phyloP scores from a whole-genome alignment of 345 rosid species.

The Pugionium dolabratum region DNA sequence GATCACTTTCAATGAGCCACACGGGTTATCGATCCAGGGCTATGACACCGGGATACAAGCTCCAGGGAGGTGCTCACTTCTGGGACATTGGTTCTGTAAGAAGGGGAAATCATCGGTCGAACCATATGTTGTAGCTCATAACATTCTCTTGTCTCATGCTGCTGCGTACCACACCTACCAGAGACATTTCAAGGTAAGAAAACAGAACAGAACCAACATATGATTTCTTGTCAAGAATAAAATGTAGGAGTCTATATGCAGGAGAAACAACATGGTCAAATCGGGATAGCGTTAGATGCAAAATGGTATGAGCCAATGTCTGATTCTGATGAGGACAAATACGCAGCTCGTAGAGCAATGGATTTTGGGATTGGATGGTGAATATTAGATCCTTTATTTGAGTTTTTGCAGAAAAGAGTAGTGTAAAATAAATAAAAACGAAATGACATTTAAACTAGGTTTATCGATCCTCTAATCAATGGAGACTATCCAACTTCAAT shows the following conservation, averaged over 20 bases:
- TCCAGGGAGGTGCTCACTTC: conserved; percentile 90
- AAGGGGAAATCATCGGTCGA: conserved; percentile 72
- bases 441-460: conserved; percentile 53
- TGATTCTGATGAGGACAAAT: conserved; percentile 67
- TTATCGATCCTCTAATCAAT: conserved; percentile 77
- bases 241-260: conserved; percentile 29
- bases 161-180: conserved; percentile 70
- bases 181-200: conserved; percentile 62
- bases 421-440: not conserved
- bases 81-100: conserved; percentile 69
- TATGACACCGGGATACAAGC: conserved; percentile 93
- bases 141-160: conserved; percentile 80
- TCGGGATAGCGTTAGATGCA: conserved; percentile 77
- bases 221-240: conserved; percentile 4
- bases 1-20: conserved; percentile 97
- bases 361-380: conserved; percentile 90
- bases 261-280: conserved; percentile 69
- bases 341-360: conserved; percentile 79
- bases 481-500: conserved; percentile 84
- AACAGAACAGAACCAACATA: conserved; percentile 3
- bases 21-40: conserved; percentile 75
- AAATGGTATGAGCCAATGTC: conserved; percentile 86
- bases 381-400: conserved; percentile 10
- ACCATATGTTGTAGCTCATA: conserved; percentile 85
- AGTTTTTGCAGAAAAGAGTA: not conserved